phyloP scores from a whole-genome alignment of 202 grass and related monocot genomes.

The Hordeum pubiflorum region DNA sequence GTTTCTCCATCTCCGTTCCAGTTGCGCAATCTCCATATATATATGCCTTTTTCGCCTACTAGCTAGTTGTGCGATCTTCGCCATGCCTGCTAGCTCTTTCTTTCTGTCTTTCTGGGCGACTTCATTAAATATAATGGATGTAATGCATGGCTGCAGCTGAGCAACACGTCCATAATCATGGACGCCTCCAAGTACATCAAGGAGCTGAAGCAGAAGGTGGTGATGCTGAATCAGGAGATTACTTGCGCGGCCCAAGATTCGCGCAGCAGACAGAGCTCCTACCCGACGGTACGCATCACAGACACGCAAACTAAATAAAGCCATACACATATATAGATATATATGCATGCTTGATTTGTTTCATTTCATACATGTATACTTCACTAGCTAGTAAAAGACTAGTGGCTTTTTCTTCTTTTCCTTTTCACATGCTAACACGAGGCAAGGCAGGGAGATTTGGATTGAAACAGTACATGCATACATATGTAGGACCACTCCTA shows the following conservation, averaged over 20 bases:
- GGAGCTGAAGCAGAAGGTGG: slow-evolving; percentile 91
- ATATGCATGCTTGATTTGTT: not conserved
- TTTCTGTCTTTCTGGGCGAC: not conserved
- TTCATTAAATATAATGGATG: not conserved
- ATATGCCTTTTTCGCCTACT: not conserved
- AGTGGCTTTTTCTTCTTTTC: not conserved
- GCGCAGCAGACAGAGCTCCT: slow-evolving; percentile 16
- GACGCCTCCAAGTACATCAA: slow-evolving; percentile 92
- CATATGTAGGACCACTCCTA: not conserved
- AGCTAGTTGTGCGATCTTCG: not conserved
- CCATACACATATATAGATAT: not conserved
- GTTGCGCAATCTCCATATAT: not conserved
- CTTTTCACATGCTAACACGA: not conserved
- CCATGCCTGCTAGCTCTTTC: not conserved
- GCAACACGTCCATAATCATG: slow-evolving; percentile 77
- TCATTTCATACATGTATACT: not conserved
- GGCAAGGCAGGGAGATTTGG: not conserved
- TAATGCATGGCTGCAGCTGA: slow-evolving; percentile 42
- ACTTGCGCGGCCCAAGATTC: slow-evolving; percentile 39
- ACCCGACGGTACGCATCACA: slow-evolving; percentile 25
- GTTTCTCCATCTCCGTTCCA: not conserved
- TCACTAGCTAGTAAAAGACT: not conserved
- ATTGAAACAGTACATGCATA: slow-evolving; percentile 6
- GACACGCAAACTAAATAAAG: not conserved
- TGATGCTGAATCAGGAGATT: slow-evolving; percentile 77